Percentiles rank a stretch among this genome's conserved stretches.
These are phyloP conservation scores for Scytalidium sp. DNA, from an alignment of 2,329 filamentous ascomycete genomes.

Conservation along the genomic window DNA sequence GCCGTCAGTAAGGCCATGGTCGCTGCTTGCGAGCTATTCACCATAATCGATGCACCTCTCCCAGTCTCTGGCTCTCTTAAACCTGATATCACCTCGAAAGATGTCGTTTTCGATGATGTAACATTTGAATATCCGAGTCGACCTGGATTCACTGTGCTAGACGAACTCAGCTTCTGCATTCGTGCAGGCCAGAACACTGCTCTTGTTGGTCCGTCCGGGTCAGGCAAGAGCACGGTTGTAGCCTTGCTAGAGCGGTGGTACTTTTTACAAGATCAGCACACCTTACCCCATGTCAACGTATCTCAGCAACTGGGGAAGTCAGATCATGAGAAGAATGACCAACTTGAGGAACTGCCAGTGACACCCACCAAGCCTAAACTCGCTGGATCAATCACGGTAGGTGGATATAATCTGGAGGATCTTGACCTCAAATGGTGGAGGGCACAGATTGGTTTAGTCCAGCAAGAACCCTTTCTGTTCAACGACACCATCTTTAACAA, in stretches of 20 bases:
- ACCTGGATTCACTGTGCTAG: constrained; percentile 27
- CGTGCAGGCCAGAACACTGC: constrained; percentile 38
- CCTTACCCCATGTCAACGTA: constrained; percentile 17
- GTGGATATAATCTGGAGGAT: constrained; percentile 13
- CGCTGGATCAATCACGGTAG: constrained; percentile 14
- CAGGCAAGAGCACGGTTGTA: constrained; percentile 40
- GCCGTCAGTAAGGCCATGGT: constrained; percentile 37
- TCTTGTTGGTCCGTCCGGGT: constrained; percentile 43
- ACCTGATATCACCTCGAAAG: constrained; percentile 44
- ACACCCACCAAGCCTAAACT: constrained; percentile 18
- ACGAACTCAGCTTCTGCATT: constrained; percentile 30
- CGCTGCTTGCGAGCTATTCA: constrained; percentile 31
- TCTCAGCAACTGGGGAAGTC: constrained; percentile 24
- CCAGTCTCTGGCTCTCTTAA: constrained; percentile 38
- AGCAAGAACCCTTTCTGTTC: constrained; percentile 55
- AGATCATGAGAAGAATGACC: constrained; percentile 12
- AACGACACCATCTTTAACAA: constrained; percentile 45
- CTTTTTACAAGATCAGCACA: constrained; percentile 20
- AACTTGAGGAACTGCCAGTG: constrained; percentile 21
- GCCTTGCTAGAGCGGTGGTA: constrained; percentile 44
- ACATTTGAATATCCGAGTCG: constrained; percentile 34
- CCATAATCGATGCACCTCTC: constrained; percentile 31
- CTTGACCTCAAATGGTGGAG: constrained; percentile 37
- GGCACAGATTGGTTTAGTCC: constrained; percentile 50
- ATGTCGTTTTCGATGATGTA: constrained; percentile 31